Evolutionary conservation across 2,329 filamentous ascomycete genomes (phyloP), one percentile per base, ranked within the genome.

Genomic region (Fusarium pseudograminearum): DNA sequence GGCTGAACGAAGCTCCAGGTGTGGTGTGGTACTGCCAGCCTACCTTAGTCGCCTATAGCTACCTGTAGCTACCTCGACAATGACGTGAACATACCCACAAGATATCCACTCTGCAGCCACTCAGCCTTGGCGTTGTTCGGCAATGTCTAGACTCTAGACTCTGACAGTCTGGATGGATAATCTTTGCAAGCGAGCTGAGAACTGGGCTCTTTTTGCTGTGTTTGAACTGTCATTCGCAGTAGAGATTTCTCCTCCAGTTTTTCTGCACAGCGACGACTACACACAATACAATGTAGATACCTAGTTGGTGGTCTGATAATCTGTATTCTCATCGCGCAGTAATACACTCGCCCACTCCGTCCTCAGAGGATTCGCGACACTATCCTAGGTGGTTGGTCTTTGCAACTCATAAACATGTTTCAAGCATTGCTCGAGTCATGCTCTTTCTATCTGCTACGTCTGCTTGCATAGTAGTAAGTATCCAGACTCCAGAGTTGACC

Each of bases 71-170:
- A 22, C 22, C 24, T 67, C 24, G 44, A 48, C 40, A 58, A 70
- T 69, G 67, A 70, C 67, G 66, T 67, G 50, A 45, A 10, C 28
- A 52, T 50, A 45, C 15, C 54, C 66, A 69, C 65, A 41, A 12
- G 18, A 20, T 46, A 33, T 54, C 66, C 56, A 54, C 51, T 59
- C 34, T 38, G 20, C 52, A 59, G 47, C 65, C 42, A 47, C 47
- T 54, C 30, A 63, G 34, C 31, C 33, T 54, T 58, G 44, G 47
- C 28, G 28, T 54, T 47, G 24, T 61, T 67, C 66, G 56, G 66
- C 61, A 62, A 33, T 57, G 51, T 47, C 36, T 28, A 38, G 33
- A 60, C 36, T 47, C 36, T 28, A 38, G 31, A 59, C 36, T 50
- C 47, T 65, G 45, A 18, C 47, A 6, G 36, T 10, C 28, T 61